Evolutionary conservation across 192 early-diverging fungal species (phyloP).

Genomic region (Chytriomyces hyalinus): DNA sequence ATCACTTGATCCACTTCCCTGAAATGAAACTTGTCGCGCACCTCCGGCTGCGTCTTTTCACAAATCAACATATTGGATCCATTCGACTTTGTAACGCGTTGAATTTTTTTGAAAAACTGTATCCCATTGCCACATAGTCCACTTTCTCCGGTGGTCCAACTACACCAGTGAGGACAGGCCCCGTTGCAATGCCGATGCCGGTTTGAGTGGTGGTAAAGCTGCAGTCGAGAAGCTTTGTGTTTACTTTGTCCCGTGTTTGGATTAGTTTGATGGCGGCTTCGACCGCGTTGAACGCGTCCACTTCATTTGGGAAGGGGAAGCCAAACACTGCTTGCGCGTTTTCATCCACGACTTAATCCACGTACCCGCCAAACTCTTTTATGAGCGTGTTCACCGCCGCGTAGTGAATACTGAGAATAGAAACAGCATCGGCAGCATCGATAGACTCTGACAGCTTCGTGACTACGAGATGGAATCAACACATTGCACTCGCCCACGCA

Average conservation of each 20-base stretch:
- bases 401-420: conserved; percentile 29
- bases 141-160: conserved; percentile 38
- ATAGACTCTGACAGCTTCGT: conserved; percentile 4
- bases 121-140: conserved; percentile 37
- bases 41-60: conserved; percentile 44
- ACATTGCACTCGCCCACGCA: not conserved
- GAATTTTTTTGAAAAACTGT: conserved; percentile 18
- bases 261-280: conserved; percentile 34
- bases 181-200: conserved; percentile 49
- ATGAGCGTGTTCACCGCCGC: conserved; percentile 17
- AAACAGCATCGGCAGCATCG: conserved; percentile 24
- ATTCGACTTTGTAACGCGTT: conserved; percentile 42
- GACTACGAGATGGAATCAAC: not conserved
- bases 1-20: conserved; percentile 50
- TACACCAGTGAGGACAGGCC: conserved; percentile 33
- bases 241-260: conserved; percentile 33
- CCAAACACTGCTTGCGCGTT: conserved; percentile 42
- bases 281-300: conserved; percentile 34
- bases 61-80: conserved; percentile 43
- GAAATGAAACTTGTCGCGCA: conserved; percentile 51
- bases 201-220: conserved; percentile 37
- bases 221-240: conserved; percentile 27
- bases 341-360: conserved; percentile 37
- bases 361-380: conserved; percentile 16
- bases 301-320: conserved; percentile 18